Conservation (phyloP, 164 flowering plant genomes). For the Brasenia schreberi region DNA sequence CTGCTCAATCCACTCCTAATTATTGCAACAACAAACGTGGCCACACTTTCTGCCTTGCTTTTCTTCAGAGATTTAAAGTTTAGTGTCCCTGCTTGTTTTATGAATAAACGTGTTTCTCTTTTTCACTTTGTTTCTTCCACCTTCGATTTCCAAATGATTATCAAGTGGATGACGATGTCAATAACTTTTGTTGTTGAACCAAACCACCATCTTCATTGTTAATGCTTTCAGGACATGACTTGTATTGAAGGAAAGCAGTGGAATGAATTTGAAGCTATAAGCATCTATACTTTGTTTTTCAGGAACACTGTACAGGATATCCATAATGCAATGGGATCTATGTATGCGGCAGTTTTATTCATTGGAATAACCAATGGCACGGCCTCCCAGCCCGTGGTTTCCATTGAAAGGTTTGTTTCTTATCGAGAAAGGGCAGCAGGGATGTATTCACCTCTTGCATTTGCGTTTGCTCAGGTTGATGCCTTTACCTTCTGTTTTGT, state of each 20-base stretch:
- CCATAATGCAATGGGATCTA: slow-evolving; percentile 90
- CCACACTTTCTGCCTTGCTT: no score
- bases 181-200: no score
- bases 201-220: no score
- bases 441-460: slow-evolving; percentile 87
- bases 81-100: no score
- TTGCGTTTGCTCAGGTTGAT: slow-evolving; percentile 90
- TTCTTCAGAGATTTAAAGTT: no score
- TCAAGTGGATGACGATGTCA: no score
- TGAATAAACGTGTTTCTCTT: no score
- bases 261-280: not conserved
- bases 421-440: slow-evolving; percentile 98
- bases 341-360: slow-evolving; percentile 88
- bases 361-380: slow-evolving; percentile 82
- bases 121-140: no score
- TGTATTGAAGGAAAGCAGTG: not conserved
- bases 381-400: slow-evolving; percentile 94
- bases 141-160: no score
- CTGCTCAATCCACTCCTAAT: not conserved
- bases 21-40: not conserved
- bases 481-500: not conserved
- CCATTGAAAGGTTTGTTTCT: slow-evolving; percentile 91
- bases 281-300: slow-evolving; percentile 4
- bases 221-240: no score
- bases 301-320: slow-evolving; percentile 81